Evolutionary conservation across 176 grass and related monocot genomes (phyloP), one percentile per base, ranked within the genome.

Genomic region (Carex pumila): DNA sequence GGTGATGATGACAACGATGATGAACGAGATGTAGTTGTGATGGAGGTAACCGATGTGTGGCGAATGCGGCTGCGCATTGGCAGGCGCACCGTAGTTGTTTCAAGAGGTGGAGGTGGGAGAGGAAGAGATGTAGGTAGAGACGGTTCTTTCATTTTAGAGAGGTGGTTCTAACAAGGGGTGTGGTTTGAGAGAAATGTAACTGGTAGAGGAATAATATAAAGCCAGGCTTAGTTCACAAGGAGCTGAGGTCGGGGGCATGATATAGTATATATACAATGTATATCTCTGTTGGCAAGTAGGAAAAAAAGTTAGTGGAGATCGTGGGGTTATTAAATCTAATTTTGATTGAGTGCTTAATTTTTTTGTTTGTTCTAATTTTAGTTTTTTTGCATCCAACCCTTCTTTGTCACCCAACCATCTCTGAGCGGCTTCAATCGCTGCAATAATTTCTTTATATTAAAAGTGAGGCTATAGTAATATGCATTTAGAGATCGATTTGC

Each of bases 141-240:
- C 2, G 86, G 85, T 34, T 90, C 4, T 39, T 86, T 78, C 56
- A 84, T 85, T 68, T 30, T 84, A 88, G 89, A 86, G 31, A 77
- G 14, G 31, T 5, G 5, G 37, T 25, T 25, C 25, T 25, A 25
- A 25, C 14, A 85, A 61, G 79, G 25, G 29, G 22, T 18, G 57
- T 37, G 34, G 79, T 86, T 72, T 53, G 88, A 84, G 78, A 87
- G 89, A 82, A 81, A 85, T 75, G 45, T 47, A 10, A 75, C 3
- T 53, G 7, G 21, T 29, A 29, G 53, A n/a, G 14, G 41, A 67
- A 83, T 30, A 43, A 67, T 76, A 50, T 49, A 76, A 49, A 54
- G 37, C 15, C n/a, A 49, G 71, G 71, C 19, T 18, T 10, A 75
- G 7, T 34, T 77, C 25, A 25, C 25, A 25, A 56, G 73, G 14